A percentile compares a stretch with the other conserved stretches of the same genome.
phyloP scores from a whole-genome alignment of 106 monocot genomes.

The Phalaenopsis aphrodite region DNA sequence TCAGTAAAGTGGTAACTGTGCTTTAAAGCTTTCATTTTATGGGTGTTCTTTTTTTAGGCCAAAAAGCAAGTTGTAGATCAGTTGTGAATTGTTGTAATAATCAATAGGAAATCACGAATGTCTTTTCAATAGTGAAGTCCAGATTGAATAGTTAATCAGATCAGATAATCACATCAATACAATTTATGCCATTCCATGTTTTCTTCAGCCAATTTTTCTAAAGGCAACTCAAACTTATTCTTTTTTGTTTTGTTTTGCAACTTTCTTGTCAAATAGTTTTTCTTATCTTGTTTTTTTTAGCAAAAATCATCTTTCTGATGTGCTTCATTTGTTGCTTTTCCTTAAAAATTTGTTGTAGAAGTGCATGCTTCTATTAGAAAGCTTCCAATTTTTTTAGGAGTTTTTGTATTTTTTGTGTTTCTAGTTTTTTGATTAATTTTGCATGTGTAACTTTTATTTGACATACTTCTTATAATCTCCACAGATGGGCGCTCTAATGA shows the following conservation, averaged over 20 bases:
- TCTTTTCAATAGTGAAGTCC: no score
- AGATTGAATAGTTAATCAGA: no score
- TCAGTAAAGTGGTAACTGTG: no score
- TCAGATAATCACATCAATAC: neutral
- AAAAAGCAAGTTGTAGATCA: no score
- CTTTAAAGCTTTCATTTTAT: no score
- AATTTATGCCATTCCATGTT: neutral
- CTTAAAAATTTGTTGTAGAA: neutral
- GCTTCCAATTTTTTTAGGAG: neutral
- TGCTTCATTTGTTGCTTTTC: neutral
- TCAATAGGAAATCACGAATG: no score
- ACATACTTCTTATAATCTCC: conserved; percentile 3
- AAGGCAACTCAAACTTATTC: neutral
- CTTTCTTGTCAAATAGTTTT: neutral
- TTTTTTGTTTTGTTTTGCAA: neutral
- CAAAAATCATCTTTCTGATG: neutral
- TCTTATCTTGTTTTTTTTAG: neutral
- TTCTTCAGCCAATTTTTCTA: neutral
- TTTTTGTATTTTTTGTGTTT: no score
- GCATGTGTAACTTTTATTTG: neutral
- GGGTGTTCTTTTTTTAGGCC: no score
- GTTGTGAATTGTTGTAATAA: no score
- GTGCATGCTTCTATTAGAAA: neutral
- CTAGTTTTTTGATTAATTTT: neutral
- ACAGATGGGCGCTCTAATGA: conserved; percentile 90